A percentile compares a stretch with the other conserved stretches of the same genome.
phyloP scores from a whole-genome alignment of 148 eudicot genomes.

The Talinum fruticosum region DNA sequence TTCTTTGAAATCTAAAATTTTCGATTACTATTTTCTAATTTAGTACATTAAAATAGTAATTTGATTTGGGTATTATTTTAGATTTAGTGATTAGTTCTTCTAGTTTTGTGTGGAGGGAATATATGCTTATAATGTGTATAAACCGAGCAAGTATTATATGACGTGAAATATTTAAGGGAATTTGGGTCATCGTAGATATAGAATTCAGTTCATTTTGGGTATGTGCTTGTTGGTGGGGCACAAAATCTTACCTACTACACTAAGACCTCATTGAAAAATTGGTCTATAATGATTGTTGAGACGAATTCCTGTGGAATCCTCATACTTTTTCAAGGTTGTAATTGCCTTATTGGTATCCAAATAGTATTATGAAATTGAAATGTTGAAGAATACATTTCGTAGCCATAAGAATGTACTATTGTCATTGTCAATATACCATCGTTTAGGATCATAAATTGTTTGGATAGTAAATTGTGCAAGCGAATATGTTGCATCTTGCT shows the following conservation, averaged over 20 bases:
- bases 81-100: background rate
- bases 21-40: background rate
- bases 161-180: background rate
- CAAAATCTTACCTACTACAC: background rate
- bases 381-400: no score
- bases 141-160: background rate
- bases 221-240: background rate
- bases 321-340: background rate
- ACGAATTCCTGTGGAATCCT: background rate
- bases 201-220: no score
- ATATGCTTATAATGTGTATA: background rate
- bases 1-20: background rate
- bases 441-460: background rate
- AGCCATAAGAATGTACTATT: no score
- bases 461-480: background rate
- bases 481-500: background rate
- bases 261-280: background rate
- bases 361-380: background rate
- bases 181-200: no score
- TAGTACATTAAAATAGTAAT: background rate
- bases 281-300: background rate
- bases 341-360: background rate
- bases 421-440: no score
- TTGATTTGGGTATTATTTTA: background rate
- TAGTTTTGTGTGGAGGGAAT: background rate